phyloP scores from a whole-genome alignment of 352 stramenopile genomes.

The Globisporangium splendens region DNA sequence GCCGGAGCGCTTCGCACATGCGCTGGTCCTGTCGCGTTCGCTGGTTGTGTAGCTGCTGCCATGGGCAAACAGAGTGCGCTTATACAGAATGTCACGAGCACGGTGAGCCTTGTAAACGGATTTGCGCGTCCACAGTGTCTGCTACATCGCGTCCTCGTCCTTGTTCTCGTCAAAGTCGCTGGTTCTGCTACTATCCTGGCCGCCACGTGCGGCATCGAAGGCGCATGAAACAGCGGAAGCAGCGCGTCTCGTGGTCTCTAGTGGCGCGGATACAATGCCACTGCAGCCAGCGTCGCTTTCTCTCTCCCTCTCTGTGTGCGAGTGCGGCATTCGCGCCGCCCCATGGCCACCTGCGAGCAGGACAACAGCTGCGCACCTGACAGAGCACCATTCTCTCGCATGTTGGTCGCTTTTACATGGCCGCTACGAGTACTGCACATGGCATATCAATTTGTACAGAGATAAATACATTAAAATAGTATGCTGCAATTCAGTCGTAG shows the following conservation, averaged over 20 bases:
- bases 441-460: too few species aligned
- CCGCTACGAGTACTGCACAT: too few species aligned
- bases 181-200: background rate
- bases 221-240: background rate
- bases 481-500: too few species aligned
- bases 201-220: background rate
- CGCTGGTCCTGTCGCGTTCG: background rate
- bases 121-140: background rate
- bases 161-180: too few species aligned
- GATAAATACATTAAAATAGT: too few species aligned
- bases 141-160: background rate
- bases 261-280: background rate
- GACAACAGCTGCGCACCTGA: too few species aligned
- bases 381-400: too few species aligned
- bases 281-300: too few species aligned
- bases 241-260: background rate
- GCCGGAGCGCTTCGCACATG: background rate
- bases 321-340: too few species aligned
- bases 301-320: too few species aligned
- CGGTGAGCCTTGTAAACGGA: background rate
- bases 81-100: background rate
- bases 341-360: too few species aligned
- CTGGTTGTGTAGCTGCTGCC: background rate
- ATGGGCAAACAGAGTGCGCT: background rate
- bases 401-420: too few species aligned